These are phyloP conservation scores for Macrophomina tecta DNA, from an alignment of 2,329 filamentous ascomycete species.

Conservation along the genomic window DNA sequence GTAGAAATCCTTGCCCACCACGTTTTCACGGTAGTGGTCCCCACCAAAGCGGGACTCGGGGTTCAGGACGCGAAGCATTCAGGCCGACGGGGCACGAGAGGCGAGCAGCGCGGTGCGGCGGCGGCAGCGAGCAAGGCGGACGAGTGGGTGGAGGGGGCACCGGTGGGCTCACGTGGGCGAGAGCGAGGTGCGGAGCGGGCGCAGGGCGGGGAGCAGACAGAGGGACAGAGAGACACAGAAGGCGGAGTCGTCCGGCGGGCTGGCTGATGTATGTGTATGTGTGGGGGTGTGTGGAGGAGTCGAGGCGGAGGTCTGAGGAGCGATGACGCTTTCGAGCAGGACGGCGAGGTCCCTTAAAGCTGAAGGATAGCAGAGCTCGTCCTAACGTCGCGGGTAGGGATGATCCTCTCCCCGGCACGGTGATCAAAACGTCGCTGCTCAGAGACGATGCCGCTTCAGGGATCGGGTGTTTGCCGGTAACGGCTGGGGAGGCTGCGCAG, in stretches of 20 bases:
- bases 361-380: conserved; percentile 15
- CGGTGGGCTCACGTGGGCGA: conserved; percentile 17
- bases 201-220: background rate
- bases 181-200: background rate
- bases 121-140: background rate
- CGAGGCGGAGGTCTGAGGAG: conserved; percentile 17
- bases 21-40: conserved; percentile 28
- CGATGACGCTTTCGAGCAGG: conserved; percentile 20
- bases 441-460: conserved; percentile 28
- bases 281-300: background rate
- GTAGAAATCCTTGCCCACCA: conserved; percentile 26
- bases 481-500: conserved; percentile 21
- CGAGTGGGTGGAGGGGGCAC: background rate
- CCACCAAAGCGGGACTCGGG: conserved; percentile 27
- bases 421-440: conserved; percentile 21
- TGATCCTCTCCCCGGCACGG: conserved; percentile 23
- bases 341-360: conserved; percentile 28
- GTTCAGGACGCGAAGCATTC: conserved; percentile 27
- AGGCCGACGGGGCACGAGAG: conserved; percentile 17
- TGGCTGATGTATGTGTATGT: background rate
- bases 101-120: conserved; percentile 9
- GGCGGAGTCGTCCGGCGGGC: background rate
- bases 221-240: background rate
- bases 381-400: conserved; percentile 24
- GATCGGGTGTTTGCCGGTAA: conserved; percentile 27